phyloP scores from a whole-genome alignment of 345 rosid species.

The Populus ilicifolia region DNA sequence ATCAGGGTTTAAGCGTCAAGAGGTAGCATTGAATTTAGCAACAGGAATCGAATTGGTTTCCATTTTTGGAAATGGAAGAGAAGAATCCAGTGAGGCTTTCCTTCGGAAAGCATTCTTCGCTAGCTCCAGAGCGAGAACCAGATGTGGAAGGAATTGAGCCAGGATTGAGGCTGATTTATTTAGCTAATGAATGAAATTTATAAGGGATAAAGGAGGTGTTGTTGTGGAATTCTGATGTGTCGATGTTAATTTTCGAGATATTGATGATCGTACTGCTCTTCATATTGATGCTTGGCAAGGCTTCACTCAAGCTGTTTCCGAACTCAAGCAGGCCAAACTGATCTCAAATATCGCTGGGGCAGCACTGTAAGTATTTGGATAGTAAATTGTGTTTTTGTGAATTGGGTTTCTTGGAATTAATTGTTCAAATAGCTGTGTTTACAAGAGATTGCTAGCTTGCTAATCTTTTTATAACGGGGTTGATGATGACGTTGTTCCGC shows the following conservation, averaged over 20 bases:
- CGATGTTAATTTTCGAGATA: constrained; percentile 73
- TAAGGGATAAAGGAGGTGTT: constrained; percentile 53
- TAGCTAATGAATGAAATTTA: constrained; percentile 66
- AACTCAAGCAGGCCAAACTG: constrained; percentile 33
- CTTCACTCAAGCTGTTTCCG: constrained; percentile 41
- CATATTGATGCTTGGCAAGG: constrained; percentile 93
- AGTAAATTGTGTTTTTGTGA: no score
- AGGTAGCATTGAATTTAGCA: not conserved
- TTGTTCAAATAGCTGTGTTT: not conserved
- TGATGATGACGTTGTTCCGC: not conserved
- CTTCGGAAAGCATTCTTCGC: constrained; percentile 63
- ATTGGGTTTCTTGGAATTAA: not conserved
- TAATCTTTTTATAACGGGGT: not conserved
- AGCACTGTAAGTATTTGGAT: constrained; percentile 67
- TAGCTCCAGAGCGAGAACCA: constrained; percentile 53
- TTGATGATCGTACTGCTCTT: constrained; percentile 78
- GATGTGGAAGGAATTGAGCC: constrained; percentile 44
- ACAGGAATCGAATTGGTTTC: not conserved
- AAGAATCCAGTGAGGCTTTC: constrained; percentile 43
- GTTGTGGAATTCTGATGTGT: constrained; percentile 53
- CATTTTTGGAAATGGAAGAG: constrained; percentile 44
- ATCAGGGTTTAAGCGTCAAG: not conserved
- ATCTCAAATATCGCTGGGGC: constrained; percentile 84
- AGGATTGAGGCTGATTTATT: constrained; percentile 67
- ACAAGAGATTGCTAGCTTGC: not conserved